phyloP scores from a whole-genome alignment of 2,329 filamentous ascomycete species.

The Fusarium incarnatum region DNA sequence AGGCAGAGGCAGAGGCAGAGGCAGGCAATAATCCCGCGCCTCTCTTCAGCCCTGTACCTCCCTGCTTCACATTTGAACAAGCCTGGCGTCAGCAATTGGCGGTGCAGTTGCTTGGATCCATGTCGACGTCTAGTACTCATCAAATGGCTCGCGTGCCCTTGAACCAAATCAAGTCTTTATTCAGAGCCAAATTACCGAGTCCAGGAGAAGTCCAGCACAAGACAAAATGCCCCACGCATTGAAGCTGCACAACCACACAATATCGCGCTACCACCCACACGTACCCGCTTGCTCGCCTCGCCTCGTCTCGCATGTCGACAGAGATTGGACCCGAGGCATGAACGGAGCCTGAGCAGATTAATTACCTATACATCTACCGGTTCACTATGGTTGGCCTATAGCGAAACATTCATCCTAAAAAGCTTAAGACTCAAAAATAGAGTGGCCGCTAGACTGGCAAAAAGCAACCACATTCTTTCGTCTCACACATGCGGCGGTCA shows the following conservation, averaged over 20 bases:
- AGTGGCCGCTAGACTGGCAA: background rate
- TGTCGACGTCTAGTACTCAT: constrained; percentile 10
- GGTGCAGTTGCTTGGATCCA: constrained; percentile 16
- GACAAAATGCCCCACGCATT: constrained; percentile 30
- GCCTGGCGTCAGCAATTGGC: constrained; percentile 13
- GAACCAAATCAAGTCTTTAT: constrained; percentile 33
- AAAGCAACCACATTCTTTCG: background rate
- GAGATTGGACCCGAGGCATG: constrained; percentile 19
- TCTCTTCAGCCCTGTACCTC: constrained; percentile 36
- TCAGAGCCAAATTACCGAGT: constrained; percentile 27
- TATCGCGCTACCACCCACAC: constrained; percentile 17
- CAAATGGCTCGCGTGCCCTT: constrained; percentile 33
- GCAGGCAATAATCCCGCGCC: constrained; percentile 28
- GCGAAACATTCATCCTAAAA: background rate
- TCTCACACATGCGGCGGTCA: background rate
- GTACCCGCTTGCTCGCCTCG: constrained; percentile 36
- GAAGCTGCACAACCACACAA: constrained; percentile 15
- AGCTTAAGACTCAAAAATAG: background rate
- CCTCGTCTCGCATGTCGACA: constrained; percentile 27
- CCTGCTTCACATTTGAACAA: constrained; percentile 13
- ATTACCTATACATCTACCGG: constrained; percentile 29
- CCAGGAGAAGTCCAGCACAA: constrained; percentile 18
- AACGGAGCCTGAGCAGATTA: constrained; percentile 42
- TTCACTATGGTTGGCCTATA: background rate
- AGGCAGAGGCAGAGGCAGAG: constrained; percentile 1